phyloP scores from a whole-genome alignment of 352 stramenopile genomes.

The Pythium sp. region DNA sequence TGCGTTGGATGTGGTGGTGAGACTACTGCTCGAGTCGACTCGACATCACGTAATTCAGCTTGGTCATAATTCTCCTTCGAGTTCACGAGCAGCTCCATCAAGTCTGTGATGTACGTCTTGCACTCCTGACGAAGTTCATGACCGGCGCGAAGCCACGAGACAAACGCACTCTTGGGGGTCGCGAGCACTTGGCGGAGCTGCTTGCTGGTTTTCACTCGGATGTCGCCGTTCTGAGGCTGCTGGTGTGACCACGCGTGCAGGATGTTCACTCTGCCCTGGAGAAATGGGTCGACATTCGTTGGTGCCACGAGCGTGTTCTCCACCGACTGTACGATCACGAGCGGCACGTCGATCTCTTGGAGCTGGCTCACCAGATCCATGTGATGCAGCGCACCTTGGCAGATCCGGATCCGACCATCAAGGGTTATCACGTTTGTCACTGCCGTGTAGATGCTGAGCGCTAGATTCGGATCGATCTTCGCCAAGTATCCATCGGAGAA shows the following conservation, averaged over 20 bases:
- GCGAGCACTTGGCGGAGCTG: slow-evolving; percentile 53
- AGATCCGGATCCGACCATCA: slow-evolving; percentile 82
- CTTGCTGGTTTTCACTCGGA: slow-evolving; percentile 47
- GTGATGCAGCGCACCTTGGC: slow-evolving; percentile 74
- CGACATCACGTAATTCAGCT: background rate
- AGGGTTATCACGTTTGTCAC: slow-evolving; percentile 91
- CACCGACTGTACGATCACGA: slow-evolving; percentile 87
- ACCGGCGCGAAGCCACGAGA: slow-evolving; percentile 85
- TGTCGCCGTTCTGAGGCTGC: slow-evolving; percentile 39
- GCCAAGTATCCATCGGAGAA: slow-evolving; percentile 89
- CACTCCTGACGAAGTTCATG: slow-evolving; percentile 89
- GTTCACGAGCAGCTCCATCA: slow-evolving; percentile 81
- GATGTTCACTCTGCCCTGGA: slow-evolving; percentile 71
- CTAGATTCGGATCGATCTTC: slow-evolving; percentile 83
- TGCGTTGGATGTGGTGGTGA: background rate
- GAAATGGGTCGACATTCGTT: slow-evolving; percentile 88
- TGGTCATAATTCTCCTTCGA: slow-evolving; percentile 28
- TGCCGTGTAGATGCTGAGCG: slow-evolving; percentile 91
- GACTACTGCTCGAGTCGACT: background rate
- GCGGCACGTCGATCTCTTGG: slow-evolving; percentile 51
- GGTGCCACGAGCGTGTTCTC: slow-evolving; percentile 87
- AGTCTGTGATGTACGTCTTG: slow-evolving; percentile 74
- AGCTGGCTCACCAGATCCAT: slow-evolving; percentile 61
- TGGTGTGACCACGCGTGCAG: slow-evolving; percentile 80
- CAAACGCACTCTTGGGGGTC: slow-evolving; percentile 68